Percentiles rank a stretch among this genome's conserved stretches.
These are phyloP conservation scores for Croton setiger DNA, from an alignment of 441 rosid genomes.

Conservation along the genomic window DNA sequence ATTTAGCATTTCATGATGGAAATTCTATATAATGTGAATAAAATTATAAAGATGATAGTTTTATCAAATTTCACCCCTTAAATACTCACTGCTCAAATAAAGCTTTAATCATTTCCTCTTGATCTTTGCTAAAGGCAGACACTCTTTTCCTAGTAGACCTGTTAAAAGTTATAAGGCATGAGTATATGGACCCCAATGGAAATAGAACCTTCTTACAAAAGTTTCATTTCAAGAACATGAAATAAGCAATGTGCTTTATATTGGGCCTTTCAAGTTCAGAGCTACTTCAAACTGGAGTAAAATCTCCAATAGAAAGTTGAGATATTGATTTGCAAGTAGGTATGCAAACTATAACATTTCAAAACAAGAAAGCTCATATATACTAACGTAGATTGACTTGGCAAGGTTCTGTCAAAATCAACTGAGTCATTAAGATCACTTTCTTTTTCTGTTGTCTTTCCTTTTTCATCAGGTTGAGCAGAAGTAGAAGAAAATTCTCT, in stretches of 20 bases:
- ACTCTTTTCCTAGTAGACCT: constrained; percentile 73
- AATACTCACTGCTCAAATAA: constrained; percentile 79
- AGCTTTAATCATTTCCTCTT: constrained; percentile 65
- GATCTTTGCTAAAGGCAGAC: constrained; percentile 66
- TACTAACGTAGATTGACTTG: constrained; percentile 58
- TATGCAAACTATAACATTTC: constrained; percentile 4
- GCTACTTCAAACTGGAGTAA: constrained; percentile 14
- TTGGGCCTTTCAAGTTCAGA: constrained; percentile 15
- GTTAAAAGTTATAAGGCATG: constrained; percentile 34
- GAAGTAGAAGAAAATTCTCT: constrained; percentile 24
- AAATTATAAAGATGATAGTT: constrained; percentile 4
- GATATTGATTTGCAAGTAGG: neutral
- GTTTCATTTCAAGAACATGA: constrained; percentile 2
- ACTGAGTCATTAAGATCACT: constrained; percentile 33
- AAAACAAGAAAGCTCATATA: constrained; percentile 9
- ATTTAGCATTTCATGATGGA: neutral
- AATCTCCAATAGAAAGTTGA: neutral
- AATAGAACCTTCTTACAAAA: constrained; percentile 13
- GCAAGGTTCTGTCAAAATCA: constrained; percentile 35
- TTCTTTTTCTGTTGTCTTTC: constrained; percentile 25
- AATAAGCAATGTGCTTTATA: constrained; percentile 7
- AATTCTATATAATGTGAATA: neutral
- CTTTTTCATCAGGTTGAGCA: constrained; percentile 32
- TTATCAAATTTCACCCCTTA: constrained; percentile 10
- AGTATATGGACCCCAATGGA: constrained; percentile 17